phyloP scores from a whole-genome alignment of 2,329 filamentous ascomycete species.

The Apiospora kogelbergensis region DNA sequence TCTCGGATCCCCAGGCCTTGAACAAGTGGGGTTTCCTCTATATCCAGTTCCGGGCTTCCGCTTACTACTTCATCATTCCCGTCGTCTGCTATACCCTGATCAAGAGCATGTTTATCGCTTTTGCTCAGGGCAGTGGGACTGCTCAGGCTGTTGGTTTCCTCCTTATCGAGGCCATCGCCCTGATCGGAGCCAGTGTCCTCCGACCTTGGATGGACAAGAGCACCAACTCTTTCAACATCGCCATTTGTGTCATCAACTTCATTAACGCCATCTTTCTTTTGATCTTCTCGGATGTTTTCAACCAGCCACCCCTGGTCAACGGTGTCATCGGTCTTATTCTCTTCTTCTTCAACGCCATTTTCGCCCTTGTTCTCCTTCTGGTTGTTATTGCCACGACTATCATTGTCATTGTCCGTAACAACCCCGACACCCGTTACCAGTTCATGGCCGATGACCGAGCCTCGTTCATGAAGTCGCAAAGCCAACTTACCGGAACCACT shows the following conservation, averaged over 20 bases:
- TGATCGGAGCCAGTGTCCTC: conserved; percentile 72
- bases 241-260: conserved; percentile 80
- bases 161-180: conserved; percentile 70
- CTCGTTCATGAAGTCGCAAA: conserved; percentile 88
- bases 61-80: conserved; percentile 85
- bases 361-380: conserved; percentile 73
- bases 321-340: conserved; percentile 83
- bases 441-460: conserved; percentile 87
- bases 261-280: conserved; percentile 78
- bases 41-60: conserved; percentile 83
- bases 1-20: conserved; percentile 78
- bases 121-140: conserved; percentile 65
- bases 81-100: conserved; percentile 69
- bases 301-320: conserved; percentile 73
- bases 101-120: conserved; percentile 81
- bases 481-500: conserved; percentile 66
- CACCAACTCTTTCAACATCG: conserved; percentile 87
- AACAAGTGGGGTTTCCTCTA: conserved; percentile 95
- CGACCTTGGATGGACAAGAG: conserved; percentile 96
- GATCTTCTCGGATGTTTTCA: conserved; percentile 80
- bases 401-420: conserved; percentile 76
- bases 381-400: conserved; percentile 69
- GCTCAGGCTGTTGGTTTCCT: conserved; percentile 76
- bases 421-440: conserved; percentile 83
- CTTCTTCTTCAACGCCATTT: conserved; percentile 78